Conservation (phyloP, 2,329 filamentous ascomycete genomes). For the Botrytis hyacinthi region DNA sequence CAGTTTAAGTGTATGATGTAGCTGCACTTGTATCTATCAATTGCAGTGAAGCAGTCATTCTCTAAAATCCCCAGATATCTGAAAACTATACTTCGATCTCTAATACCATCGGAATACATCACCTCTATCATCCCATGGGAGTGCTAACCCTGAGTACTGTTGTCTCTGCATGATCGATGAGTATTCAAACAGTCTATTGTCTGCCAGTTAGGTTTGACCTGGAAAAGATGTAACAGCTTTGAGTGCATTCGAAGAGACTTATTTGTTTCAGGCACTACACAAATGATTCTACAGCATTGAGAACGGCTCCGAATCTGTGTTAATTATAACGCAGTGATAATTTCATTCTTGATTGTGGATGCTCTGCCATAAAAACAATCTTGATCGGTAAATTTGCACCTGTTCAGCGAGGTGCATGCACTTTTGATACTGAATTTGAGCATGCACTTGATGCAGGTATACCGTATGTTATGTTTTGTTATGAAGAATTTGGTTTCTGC, state of each 20-base stretch:
- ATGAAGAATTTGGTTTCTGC: background rate
- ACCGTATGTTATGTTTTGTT: slow-evolving; percentile 4
- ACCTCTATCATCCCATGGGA: background rate
- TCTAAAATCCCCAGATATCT: background rate
- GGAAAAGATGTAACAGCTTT: background rate
- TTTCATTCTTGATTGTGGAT: slow-evolving; percentile 12
- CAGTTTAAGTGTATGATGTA: background rate
- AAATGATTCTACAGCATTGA: background rate
- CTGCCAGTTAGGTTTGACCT: background rate
- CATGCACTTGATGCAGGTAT: background rate
- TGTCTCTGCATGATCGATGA: background rate
- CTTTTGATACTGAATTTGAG: slow-evolving; percentile 13
- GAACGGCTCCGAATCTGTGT: background rate
- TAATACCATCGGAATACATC: background rate
- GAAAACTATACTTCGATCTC: background rate
- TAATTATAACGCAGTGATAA: background rate
- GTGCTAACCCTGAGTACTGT: background rate
- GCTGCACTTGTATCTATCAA: background rate
- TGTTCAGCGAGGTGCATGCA: slow-evolving; percentile 21
- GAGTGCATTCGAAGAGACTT: background rate
- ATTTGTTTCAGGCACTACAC: no score
- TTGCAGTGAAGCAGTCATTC: background rate
- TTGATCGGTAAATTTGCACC: slow-evolving; percentile 19
- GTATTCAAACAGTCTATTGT: background rate
- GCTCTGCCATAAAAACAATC: background rate